Base-by-base conservation (phyloP, 2,329 filamentous ascomycete genomes). In the Stachybotrys echinatus region DNA sequence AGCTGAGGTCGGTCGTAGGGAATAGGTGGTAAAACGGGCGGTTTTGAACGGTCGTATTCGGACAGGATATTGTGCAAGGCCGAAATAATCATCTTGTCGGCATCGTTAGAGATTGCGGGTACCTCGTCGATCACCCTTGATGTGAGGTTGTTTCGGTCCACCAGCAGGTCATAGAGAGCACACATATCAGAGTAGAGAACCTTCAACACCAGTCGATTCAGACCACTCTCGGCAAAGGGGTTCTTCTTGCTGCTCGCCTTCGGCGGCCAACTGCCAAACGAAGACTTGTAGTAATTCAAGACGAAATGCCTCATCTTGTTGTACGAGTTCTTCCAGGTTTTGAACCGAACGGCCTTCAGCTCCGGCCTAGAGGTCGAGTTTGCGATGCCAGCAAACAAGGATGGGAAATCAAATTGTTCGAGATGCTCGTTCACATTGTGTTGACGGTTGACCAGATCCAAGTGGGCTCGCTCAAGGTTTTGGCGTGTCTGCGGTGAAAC, bases 221-320 rank as follows among this genome's bases (percentile, higher is more conserved):
- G 76, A 0, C 92, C 92, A 57, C 84, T 88, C 58, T 92, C 90
- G 23, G 88, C 85, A 55, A 96, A 89, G 1, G 85, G 81, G 63
- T 96, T 95, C 78, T 95, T 96, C 76, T 95, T 95, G 59, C 85
- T 92, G 60, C 81, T 87, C 2, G 91, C 90, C 66, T 94, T 95
- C 8, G 94, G 92, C 3, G 94, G 92, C 92, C 92, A 95, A 65
- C 77, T 84, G 19, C 80, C 79, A 49, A 84, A 79, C 4, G 73
- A 71, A 12, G 71, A 61, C 64, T 81, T 84, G 63, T 83, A 83
- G 65, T 91, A 85, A 55, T 76, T 73, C 47, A 91, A 73, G 18
- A 86, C 79, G 63, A 91, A 89, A 38, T 83, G 81, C 38, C 89
- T 80, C 76, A 92, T 90, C 50, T 81, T 83, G 52, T 79, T 71